Conservation (phyloP, 306 rosid genomes). For the Canavalia gladiata region DNA sequence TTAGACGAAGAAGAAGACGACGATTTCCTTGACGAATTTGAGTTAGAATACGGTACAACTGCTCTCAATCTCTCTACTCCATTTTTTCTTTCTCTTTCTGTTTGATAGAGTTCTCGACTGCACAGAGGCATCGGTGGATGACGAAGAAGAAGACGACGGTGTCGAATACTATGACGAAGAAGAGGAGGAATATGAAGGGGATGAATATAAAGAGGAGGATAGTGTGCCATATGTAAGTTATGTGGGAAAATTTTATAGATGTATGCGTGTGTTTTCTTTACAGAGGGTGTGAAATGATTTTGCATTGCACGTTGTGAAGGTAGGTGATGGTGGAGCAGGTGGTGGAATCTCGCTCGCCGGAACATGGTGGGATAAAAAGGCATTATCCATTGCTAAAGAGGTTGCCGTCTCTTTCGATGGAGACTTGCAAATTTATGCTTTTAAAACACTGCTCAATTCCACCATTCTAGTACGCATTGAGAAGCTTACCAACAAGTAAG, state of each 20-base stretch:
- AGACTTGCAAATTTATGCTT: conserved; percentile 82
- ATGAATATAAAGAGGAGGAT: conserved; percentile 30
- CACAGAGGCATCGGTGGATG: conserved; percentile 57
- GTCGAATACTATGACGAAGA: conserved; percentile 30
- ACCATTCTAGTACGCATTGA: conserved; percentile 85
- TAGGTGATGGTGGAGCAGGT: conserved; percentile 89
- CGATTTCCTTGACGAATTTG: conserved; percentile 31
- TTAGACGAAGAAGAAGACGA: conserved; percentile 56
- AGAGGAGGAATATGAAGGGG: conserved; percentile 10
- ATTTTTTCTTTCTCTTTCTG: not conserved
- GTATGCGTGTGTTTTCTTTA: not conserved
- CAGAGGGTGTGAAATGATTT: not conserved
- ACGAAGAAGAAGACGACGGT: not conserved
- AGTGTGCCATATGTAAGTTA: conserved; percentile 72
- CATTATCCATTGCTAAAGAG: conserved; percentile 80
- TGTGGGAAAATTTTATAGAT: not conserved
- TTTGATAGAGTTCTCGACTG: conserved; percentile 36
- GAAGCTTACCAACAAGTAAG: conserved; percentile 83
- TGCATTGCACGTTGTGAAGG: conserved; percentile 60
- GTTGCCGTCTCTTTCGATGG: conserved; percentile 74
- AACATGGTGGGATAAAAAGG: conserved; percentile 94
- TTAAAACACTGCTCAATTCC: conserved; percentile 71
- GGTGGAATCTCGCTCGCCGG: conserved; percentile 93
- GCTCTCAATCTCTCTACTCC: conserved; percentile 6
- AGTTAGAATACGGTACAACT: conserved; percentile 46